These are phyloP conservation scores for Canavalia ensiformis DNA, from an alignment of 306 rosid species.

Conservation along the genomic window DNA sequence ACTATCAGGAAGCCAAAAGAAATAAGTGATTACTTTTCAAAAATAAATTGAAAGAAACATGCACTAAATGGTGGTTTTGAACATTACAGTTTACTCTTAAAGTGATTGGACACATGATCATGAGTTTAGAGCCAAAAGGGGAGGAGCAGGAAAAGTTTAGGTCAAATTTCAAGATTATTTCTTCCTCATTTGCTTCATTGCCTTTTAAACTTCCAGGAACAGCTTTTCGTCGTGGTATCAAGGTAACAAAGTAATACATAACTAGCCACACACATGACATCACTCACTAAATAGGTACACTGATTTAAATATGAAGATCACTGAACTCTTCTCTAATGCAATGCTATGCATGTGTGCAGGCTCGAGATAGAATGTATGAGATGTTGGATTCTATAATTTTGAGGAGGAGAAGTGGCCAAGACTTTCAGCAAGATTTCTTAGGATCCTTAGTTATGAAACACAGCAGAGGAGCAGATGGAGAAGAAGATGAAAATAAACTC, in stretches of 20 bases:
- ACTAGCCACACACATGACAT: background rate
- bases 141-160: slow-evolving; percentile 86
- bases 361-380: slow-evolving; percentile 80
- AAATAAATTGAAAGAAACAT: too few relatives aligned
- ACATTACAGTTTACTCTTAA: slow-evolving; percentile 77
- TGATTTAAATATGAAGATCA: slow-evolving; percentile 10
- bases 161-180: slow-evolving; percentile 79
- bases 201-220: slow-evolving; percentile 88
- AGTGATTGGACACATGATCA: slow-evolving; percentile 93
- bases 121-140: slow-evolving; percentile 87
- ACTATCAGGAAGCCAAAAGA: too few relatives aligned
- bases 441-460: slow-evolving; percentile 77
- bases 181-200: slow-evolving; percentile 86
- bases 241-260: slow-evolving; percentile 57
- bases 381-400: slow-evolving; percentile 76
- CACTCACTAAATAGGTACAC: background rate
- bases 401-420: slow-evolving; percentile 71
- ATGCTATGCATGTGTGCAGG: slow-evolving; percentile 54
- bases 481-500: slow-evolving; percentile 70
- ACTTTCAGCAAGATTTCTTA: slow-evolving; percentile 76
- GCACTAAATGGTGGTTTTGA: slow-evolving; percentile 14
- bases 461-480: slow-evolving; percentile 55
- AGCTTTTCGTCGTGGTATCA: slow-evolving; percentile 77
- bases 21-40: too few relatives aligned
- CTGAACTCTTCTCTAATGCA: background rate